Evolutionary conservation across 2,329 filamentous ascomycete genomes (phyloP), one percentile per base, ranked within the genome.

Genomic region (Claviceps quebecensis): DNA sequence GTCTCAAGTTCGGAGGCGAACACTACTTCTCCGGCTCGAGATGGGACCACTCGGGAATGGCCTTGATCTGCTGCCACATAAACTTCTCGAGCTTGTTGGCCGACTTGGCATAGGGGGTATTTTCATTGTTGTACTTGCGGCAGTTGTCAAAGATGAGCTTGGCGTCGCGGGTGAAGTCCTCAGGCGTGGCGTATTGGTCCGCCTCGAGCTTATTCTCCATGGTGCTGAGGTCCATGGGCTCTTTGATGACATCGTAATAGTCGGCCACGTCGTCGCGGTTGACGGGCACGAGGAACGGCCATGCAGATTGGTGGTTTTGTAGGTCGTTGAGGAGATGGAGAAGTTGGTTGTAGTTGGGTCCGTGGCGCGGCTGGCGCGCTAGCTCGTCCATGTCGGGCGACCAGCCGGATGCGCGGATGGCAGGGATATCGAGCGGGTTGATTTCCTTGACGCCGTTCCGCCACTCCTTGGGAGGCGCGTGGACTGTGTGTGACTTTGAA

Each of bases 161-260:
- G 9, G 90, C 87, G 65, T 98, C 93, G 56, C 77, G 80, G 69
- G 91, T 83, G 60, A 98, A 96, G 60, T 97, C 93, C 63, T 97
- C 89, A 0, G 93, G 91, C 0, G 81, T 89, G 16, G 82, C 79
- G 64, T 98, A 98, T 62, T 91, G 80, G 68, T 97, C 93, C 40
- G 88, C 87, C 45, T 53, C 51, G 48, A 96, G 84, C 68, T 95
- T 95, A 59, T 81, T 82, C 68, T 97, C 93, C 91, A 98, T 97
- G 19, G 90, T 96, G 47, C 80, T 84, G 47, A 96, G 74, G 64
- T 96, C 93, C 93, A 98, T 98, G 38, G 93, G 93, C 66, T 95
- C 86, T 64, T 90, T 90, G 72, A 98, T 98, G 55, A 97, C 90
- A 54, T 95, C 88, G 72, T 97, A 97, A 70, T 98, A 98, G 66